Base-by-base conservation (phyloP, 345 rosid species). In the Aethionema arabicum region DNA sequence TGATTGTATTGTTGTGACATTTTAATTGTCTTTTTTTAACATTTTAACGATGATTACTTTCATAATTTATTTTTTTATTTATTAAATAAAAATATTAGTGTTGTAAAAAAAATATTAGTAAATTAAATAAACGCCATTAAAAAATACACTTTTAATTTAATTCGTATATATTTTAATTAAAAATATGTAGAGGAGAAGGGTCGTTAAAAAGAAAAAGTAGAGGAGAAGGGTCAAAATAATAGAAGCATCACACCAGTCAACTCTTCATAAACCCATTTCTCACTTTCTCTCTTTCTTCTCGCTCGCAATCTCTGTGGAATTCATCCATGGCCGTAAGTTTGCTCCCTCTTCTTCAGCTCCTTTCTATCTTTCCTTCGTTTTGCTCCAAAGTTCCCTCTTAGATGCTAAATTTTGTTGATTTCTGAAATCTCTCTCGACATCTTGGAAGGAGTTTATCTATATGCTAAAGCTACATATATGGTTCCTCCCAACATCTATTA, bases 301-400 rank as follows among this genome's bases (percentile, higher is more conserved):
- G 52, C 54, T 63, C 52, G 50, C 49, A 38, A 51, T 44, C 67
- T 59, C 48, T 48, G 33, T 40, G 38, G 45, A 32, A 8, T 32
- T 51, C 59, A 33, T 45, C 36, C 64, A 87, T 87, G 95, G 85
- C 85, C 16, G 95, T 87, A 68, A 83, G 95, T 77, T 61, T 4
- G 42, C 10, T 59, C 32, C 5, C 35, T 7, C 7, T 35, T n/a
- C 9, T 5, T 58, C 56, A 11, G 0, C 8, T 31, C 30, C 15
- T 42, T 47, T 11, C 36, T 4, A 15, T 70, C 44, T 49, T 43
- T 54, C 3, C 32, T 9, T 36, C 36, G 43, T 43, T 58, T 35
- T 53, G 16, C 42, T 60, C 16, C 44, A n/a, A 5, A 32, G 36
- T 65, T 44, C 47, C 39, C 33, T 46, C 32, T 29, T 6, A 32